A percentile compares a stretch with the other conserved stretches of the same genome.
These are phyloP conservation scores for Gnetum montanum DNA, from an alignment of 75 land plant genomes.

Conservation along the genomic window DNA sequence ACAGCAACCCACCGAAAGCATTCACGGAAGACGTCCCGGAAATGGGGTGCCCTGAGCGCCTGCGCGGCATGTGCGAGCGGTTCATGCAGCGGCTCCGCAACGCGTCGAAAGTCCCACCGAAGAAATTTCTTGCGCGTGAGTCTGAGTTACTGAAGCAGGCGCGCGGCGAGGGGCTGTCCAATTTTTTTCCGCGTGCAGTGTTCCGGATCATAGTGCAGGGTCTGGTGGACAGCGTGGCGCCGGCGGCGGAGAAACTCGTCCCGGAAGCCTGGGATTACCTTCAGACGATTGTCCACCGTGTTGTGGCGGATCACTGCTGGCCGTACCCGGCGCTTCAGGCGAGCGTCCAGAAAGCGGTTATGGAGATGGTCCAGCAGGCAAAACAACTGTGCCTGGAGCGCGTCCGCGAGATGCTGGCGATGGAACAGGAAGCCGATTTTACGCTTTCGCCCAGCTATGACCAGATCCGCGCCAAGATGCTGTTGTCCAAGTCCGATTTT, in stretches of 20 bases:
- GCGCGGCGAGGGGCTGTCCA: neutral
- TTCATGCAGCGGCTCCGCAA: constrained; percentile 8
- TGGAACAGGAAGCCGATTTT: neutral
- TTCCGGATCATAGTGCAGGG: constrained; percentile 1
- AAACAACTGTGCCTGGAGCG: neutral
- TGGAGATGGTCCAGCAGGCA: neutral
- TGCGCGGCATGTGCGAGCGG: constrained; percentile 12
- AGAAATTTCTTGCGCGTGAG: neutral
- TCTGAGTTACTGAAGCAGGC: neutral
- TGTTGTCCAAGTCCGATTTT: neutral
- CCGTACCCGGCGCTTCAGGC: constrained; percentile 7
- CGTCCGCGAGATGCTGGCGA: neutral
- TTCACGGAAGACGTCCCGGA: neutral
- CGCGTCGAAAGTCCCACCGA: neutral
- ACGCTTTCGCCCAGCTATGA: neutral
- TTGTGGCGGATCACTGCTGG: neutral
- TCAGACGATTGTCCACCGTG: neutral
- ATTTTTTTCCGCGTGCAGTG: constrained; percentile 9
- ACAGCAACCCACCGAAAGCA: neutral
- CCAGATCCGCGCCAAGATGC: neutral
- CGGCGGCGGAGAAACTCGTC: constrained; percentile 1
- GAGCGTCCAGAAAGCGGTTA: neutral
- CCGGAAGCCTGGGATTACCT: constrained; percentile 2
- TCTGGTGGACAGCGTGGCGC: constrained; percentile 7
- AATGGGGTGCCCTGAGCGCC: constrained; percentile 14